Percentiles rank a stretch among this genome's conserved stretches.
Conservation (phyloP, 192 early-diverging fungal species). For the Umbelopsis ramanniana region DNA sequence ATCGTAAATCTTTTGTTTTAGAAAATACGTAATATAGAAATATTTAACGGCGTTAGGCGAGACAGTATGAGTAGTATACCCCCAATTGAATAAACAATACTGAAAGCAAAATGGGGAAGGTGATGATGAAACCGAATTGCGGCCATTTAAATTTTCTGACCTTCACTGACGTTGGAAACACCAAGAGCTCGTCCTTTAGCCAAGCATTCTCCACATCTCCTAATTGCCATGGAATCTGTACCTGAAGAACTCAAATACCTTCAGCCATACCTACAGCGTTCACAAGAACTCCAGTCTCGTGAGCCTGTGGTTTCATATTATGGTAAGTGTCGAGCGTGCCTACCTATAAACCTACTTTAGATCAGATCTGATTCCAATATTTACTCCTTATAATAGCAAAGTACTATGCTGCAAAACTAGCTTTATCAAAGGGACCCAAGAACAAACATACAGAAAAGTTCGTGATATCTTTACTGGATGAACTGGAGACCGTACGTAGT, state of each 20-base stretch:
- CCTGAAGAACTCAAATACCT: constrained; percentile 74
- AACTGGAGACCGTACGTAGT: constrained; percentile 72
- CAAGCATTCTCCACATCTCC: neutral
- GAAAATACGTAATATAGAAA: too few species aligned
- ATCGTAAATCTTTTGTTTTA: too few species aligned
- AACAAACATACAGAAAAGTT: constrained; percentile 62
- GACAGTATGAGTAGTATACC: too few species aligned
- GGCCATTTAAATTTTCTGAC: too few species aligned
- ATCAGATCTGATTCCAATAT: too few species aligned
- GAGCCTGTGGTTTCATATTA: constrained; percentile 96
- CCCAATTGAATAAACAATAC: too few species aligned
- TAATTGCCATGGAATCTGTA: neutral
- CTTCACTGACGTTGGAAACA: too few species aligned
- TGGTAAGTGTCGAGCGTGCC: constrained; percentile 57
- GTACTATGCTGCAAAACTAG: constrained; percentile 84
- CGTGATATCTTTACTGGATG: constrained; percentile 71
- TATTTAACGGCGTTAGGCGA: too few species aligned
- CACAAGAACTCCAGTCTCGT: constrained; percentile 72
- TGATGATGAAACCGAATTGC: too few species aligned
- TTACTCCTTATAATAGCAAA: constrained; percentile 51
- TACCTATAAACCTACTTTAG: too few species aligned
- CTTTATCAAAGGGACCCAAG: constrained; percentile 63
- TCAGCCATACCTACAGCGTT: constrained; percentile 79
- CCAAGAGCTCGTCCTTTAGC: neutral
- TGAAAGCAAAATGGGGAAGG: too few species aligned